Percentiles rank a stretch among this genome's conserved stretches.
phyloP scores from a whole-genome alignment of 2,329 filamentous ascomycete species.

The Colletotrichum sp. region DNA sequence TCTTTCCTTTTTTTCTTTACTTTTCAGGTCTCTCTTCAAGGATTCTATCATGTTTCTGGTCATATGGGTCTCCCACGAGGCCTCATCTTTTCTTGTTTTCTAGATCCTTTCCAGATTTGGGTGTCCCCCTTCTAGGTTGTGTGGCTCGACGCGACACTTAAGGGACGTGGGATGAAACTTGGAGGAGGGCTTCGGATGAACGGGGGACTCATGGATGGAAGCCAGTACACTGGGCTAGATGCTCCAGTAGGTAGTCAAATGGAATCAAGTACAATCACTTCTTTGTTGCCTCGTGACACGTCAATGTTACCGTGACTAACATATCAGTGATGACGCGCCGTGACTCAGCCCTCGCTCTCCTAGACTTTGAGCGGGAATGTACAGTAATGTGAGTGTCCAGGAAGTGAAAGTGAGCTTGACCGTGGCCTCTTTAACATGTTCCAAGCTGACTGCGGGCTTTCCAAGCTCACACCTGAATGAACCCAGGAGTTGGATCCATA shows the following conservation, averaged over 20 bases:
- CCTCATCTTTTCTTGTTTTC: background rate
- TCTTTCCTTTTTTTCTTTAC: constrained; percentile 11
- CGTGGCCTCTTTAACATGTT: background rate
- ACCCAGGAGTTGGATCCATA: background rate
- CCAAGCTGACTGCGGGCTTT: background rate
- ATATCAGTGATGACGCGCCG: background rate
- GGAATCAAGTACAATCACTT: background rate
- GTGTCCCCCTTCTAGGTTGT: background rate
- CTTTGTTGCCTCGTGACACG: background rate
- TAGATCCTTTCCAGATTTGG: background rate
- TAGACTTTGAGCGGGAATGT: background rate
- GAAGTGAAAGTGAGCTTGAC: background rate
- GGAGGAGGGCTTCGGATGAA: background rate
- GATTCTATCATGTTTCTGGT: background rate
- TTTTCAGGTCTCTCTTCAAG: background rate
- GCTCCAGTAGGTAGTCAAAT: background rate
- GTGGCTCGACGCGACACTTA: constrained; percentile 3
- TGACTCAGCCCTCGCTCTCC: background rate
- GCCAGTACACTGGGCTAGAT: background rate
- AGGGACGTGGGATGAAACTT: background rate
- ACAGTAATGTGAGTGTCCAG: background rate
- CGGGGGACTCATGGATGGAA: background rate
- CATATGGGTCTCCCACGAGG: background rate
- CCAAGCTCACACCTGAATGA: background rate
- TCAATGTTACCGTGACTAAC: background rate